Base-by-base conservation (phyloP, 768 basidiomycete species). In the Lyophyllum decastes region DNA sequence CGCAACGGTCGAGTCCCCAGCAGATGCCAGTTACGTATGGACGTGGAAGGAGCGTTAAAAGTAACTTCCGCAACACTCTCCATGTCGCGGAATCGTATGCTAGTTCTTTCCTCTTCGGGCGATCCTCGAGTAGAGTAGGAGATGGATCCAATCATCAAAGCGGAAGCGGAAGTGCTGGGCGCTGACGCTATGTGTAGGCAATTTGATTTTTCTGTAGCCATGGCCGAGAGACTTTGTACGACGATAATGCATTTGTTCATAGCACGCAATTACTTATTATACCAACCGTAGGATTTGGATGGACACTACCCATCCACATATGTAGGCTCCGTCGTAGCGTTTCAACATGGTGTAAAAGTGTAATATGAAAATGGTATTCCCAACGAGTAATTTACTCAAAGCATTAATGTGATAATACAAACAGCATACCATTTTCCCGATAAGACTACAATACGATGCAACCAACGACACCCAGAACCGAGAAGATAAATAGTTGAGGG, bases 51-150 rank as follows among this genome's bases (percentile, higher is more conserved):
- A 86, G 81, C 63, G 85, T 86, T 35, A 88, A 82, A 69, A 77
- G 85, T 59, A 86, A 82, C 61, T 63, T 90, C 50, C 80, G 89
- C 49, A 89, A 81, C 57, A 89, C 88, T 14, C 70, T 91, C 45
- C 83, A 78, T 54, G 85, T 82, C 34, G 89, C 90, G 11, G 89
- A 90, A 65, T 84, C 87, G 54, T 87, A 87, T 66, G 85, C 87
- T 4, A 84, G 76, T 58, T 78, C 84, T 5, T 80, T 89, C 59
- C 71, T 88, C 34, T 89, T 90, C 57, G 86, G 87, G n/a, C 79
- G 86, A 22, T 58, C 66, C 17, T 61, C 71, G n/a, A 70, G 61
- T 50, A 68, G 60, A 45, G 55, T 53, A 30, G 53, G 52, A 4
- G 58, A 43, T 55, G 61, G 54, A 46, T 54, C 61, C n/a, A 63